Base-by-base conservation (phyloP, 2,329 filamentous ascomycete genomes). In the Chaetomium sp. region DNA sequence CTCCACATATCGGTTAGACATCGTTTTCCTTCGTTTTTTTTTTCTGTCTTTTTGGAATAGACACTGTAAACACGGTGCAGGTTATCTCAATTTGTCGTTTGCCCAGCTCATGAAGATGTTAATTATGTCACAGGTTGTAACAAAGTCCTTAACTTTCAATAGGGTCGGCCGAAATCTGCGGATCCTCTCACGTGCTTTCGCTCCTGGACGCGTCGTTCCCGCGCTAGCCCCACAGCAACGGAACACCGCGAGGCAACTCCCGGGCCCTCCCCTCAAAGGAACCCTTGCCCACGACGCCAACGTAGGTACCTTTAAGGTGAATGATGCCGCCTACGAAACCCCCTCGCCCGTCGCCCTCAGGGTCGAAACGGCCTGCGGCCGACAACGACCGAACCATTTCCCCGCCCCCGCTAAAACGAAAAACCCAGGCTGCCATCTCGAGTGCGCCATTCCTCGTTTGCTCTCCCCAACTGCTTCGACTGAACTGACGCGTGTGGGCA, bases 321-420 rank as follows among this genome's bases (percentile, higher is more conserved):
- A 29, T 4, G 3, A 70, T 70, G 69, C 33, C 60, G 1, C 45
- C 64, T 2, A 4, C 45, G 1, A 59, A 54, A 21, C 19, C 21
- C 4, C 16, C 45, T 8, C 45, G 21, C 2, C 16, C 47, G 0
- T n/a, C 62, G 1, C 13, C 63, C 16, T 25, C 64, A 4, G 47
- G 53, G 9, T 63, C 27, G 25, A 74, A 74, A 53, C 72, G 73
- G 9, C 57, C 66, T 1, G 67, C 69, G 2, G 54, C 70, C 12
- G 69, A 69, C 16, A 66, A 72, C 59, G 79, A 80, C 47, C 76
- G 75, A 31, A 71, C 80, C 23, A 78, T 86, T 63, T 86, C 84
- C 47, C 84, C 84, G 13, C 84, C 84, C 12, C 80, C 80, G 0
- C 31, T 81, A 65, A 86, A 85, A 71, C 80, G 83, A 45, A 83